Percentiles rank a stretch among this genome's conserved stretches.
These are phyloP conservation scores for Eimeria zaria DNA, from an alignment of 169 alveolate genomes.

Conservation along the genomic window DNA sequence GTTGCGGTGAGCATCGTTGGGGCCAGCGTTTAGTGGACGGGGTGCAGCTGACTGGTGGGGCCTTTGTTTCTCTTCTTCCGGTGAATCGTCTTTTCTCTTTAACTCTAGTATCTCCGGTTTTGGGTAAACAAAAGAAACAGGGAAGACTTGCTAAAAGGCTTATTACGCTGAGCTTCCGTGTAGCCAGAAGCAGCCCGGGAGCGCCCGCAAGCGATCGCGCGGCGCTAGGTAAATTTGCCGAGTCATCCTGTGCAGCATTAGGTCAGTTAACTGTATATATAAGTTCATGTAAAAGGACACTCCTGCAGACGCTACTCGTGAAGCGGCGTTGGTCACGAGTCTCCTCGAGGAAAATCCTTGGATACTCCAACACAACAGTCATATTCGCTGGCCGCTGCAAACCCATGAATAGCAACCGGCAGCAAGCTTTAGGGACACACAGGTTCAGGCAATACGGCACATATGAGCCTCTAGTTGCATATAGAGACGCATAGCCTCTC, in stretches of 20 bases:
- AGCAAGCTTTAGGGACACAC: neutral
- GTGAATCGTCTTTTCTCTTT: neutral
- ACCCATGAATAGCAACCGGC: neutral
- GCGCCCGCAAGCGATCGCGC: neutral
- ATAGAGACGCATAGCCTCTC: neutral
- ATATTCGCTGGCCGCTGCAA: neutral
- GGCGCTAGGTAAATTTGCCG: neutral
- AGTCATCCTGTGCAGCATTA: neutral
- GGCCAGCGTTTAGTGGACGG: constrained; percentile 11
- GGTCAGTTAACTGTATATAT: neutral
- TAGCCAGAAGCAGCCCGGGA: constrained; percentile 14
- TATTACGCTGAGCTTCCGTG: neutral
- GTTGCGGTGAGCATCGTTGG: constrained; percentile 27
- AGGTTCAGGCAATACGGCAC: neutral
- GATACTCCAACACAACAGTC: neutral
- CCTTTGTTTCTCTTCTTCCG: neutral
- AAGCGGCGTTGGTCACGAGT: neutral
- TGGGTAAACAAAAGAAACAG: neutral
- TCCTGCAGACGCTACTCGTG: neutral
- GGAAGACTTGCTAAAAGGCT: neutral
- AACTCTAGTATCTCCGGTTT: neutral
- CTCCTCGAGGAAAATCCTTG: neutral
- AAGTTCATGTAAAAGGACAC: neutral
- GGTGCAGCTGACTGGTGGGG: constrained; percentile 34
- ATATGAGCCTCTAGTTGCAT: constrained; percentile 4